phyloP scores from a whole-genome alignment of 345 rosid species.

The Alliaria petiolata region DNA sequence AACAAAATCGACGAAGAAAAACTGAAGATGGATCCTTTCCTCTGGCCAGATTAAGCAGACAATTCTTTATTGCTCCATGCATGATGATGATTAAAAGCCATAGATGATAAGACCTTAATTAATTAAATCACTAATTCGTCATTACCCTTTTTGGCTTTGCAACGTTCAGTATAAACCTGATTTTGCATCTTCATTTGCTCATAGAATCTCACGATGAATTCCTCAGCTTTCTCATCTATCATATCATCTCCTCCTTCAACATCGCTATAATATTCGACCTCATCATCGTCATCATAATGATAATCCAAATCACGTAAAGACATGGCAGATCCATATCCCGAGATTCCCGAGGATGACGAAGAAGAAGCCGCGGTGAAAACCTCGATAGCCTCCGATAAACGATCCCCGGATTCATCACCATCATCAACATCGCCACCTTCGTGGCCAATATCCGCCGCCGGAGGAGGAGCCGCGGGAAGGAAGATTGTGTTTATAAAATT shows the following conservation, averaged over 20 bases:
- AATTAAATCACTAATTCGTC: not conserved
- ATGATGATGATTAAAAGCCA: not conserved
- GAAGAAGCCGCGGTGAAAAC: constrained; percentile 28
- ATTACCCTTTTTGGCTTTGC: constrained; percentile 17
- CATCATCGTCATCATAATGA: constrained; percentile 18
- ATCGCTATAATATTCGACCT: constrained; percentile 15
- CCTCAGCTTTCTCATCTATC: constrained; percentile 76
- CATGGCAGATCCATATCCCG: constrained; percentile 49
- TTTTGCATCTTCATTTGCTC: constrained; percentile 54
- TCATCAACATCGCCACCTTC: not conserved
- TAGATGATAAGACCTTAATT: not conserved
- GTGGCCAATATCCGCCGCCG: not conserved
- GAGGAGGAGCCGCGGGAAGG: constrained; percentile 33
- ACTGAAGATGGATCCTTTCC: not conserved
- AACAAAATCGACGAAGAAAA: constrained; percentile 13
- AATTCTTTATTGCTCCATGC: constrained; percentile 1
- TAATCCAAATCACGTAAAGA: constrained; percentile 30
- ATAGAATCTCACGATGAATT: constrained; percentile 56
- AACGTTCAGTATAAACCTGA: constrained; percentile 16
- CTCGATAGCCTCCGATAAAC: constrained; percentile 22
- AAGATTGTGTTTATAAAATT: constrained; percentile 28
- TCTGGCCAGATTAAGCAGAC: not conserved
- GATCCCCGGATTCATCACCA: not conserved
- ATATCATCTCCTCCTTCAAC: constrained; percentile 47
- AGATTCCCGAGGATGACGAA: constrained; percentile 5